Base-by-base conservation (phyloP, 2,329 filamentous ascomycete species). In the Aureobasidium sp. region DNA sequence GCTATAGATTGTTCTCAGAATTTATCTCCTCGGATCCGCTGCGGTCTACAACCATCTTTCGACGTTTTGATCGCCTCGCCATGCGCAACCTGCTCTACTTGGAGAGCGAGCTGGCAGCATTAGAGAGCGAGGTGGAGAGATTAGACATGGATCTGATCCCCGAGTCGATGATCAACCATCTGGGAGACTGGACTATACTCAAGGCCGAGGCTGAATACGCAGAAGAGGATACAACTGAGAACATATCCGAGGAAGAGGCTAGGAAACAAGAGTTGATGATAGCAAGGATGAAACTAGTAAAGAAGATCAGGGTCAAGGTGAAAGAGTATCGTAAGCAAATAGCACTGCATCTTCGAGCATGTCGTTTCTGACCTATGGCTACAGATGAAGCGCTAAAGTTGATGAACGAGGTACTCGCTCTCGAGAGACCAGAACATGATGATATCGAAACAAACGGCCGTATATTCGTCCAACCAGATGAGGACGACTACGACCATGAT, bases 251-350 rank as follows among this genome's bases (percentile, higher is more conserved):
- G 15, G 53, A 57, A 29, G 44, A 49, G 6, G 53, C 53, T 3
- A 45, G 20, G 20, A 45, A 22, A 36, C 53, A 57, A 45, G 53
- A 57, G 14, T 57, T 57, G 53, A 57, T 57, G 53, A 57, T 57
- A 44, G 39, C 53, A 34, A 31, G 61, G 17, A 47, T 44, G 42
- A 41, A 34, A 15, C n/a, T 58, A 25, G 25, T 63, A 2, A 47
- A 48, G 25, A 58, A 47, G 12, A 59, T 63, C 7, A 36, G 53
- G n/a, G 20, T 41, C 36, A 58, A 47, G 27, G 41, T 63, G 20
- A 63, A 63, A 29, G 61, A 63, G 8, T 63, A 63, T 31, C 61
- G 61, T 63, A 51, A 37, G 53, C 15, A 7, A 39, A 7, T 20
- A 27, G 15, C 0, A 27, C 3, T 9, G 20, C 11, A 3, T 20